Percentiles rank a stretch among this genome's conserved stretches.
These are phyloP conservation scores for Phalaenopsis hybrid DNA, from an alignment of 116 monocot species.

Conservation along the genomic window DNA sequence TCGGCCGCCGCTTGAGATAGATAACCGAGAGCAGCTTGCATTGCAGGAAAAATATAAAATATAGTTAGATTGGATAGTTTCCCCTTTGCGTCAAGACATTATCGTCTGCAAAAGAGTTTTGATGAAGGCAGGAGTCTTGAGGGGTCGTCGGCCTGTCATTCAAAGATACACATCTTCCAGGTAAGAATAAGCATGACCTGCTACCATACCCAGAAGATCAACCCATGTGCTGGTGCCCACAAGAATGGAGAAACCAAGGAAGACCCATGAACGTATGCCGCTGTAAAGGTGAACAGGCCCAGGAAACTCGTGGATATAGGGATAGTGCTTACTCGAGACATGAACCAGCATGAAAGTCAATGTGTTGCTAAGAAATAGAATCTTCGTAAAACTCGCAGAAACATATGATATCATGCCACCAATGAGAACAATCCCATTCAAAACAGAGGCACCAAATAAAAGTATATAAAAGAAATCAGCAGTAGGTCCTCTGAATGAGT, in stretches of 20 bases:
- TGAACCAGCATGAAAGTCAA: slow-evolving; percentile 99
- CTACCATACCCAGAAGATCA: slow-evolving; percentile 57
- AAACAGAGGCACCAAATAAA: slow-evolving; percentile 92
- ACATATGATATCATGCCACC: slow-evolving; percentile 94
- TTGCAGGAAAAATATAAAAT: not conserved
- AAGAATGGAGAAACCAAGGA: slow-evolving; percentile 81
- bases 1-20: not conserved
- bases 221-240: slow-evolving; percentile 92
- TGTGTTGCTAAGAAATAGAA: slow-evolving; percentile 95
- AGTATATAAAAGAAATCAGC: slow-evolving; percentile 99
- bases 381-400: slow-evolving; percentile 79
- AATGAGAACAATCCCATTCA: slow-evolving; percentile 82
- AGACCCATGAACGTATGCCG: slow-evolving; percentile 92
- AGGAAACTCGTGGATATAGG: slow-evolving; percentile 89
- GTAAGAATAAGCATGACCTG: slow-evolving; percentile 12
- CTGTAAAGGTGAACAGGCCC: slow-evolving; percentile 94
- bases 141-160: slow-evolving; percentile 10
- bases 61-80: not conserved
- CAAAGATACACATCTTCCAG: slow-evolving; percentile 17
- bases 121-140: slow-evolving; percentile 14
- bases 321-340: slow-evolving; percentile 99
- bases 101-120: slow-evolving; percentile 13
- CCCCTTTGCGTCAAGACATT: not conserved
- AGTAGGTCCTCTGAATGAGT: slow-evolving; percentile 94
- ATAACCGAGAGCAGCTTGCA: slow-evolving; percentile 14